A percentile compares a stretch with the other conserved stretches of the same genome.
These are phyloP conservation scores for Coffea humblotiana DNA, from an alignment of 305 asterid species.

Conservation along the genomic window DNA sequence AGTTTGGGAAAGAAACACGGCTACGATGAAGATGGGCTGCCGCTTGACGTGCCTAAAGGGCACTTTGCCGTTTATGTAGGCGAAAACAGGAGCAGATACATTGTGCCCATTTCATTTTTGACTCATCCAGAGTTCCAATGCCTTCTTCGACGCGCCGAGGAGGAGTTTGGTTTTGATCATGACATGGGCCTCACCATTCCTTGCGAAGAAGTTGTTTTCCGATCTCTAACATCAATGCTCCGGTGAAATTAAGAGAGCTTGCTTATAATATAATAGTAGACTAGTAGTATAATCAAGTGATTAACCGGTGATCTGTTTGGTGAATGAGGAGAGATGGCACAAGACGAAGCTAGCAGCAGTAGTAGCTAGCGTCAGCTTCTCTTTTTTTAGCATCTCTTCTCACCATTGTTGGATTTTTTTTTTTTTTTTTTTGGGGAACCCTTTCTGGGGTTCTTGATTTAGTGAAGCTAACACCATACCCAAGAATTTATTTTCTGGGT, in stretches of 20 bases:
- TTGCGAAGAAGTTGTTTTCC: conserved; percentile 72
- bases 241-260: conserved; percentile 23
- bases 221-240: conserved; percentile 67
- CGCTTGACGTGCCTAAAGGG: conserved; percentile 74
- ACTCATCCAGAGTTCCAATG: conserved; percentile 66
- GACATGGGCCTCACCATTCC: conserved; percentile 88
- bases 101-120: conserved; percentile 66
- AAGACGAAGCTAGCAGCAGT: conserved; percentile 1
- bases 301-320: not conserved
- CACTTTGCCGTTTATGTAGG: conserved; percentile 85
- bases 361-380: conserved; percentile 1
- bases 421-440: not conserved
- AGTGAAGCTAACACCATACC: conserved; percentile 13
- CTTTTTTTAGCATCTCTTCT: conserved; percentile 20
- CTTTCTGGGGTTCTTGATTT: conserved; percentile 5
- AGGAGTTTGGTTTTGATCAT: conserved; percentile 78
- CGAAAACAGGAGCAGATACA: conserved; percentile 55
- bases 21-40: conserved; percentile 45
- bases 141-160: conserved; percentile 68
- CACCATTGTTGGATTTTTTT: not conserved
- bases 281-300: not conserved
- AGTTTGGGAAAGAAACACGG: conserved; percentile 55
- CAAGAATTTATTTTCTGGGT: conserved; percentile 35
- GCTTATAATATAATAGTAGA: not conserved
- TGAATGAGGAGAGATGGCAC: conserved; percentile 35